These are phyloP conservation scores for Botryotinia narcissicola DNA, from an alignment of 2,329 filamentous ascomycete species.

Conservation along the genomic window DNA sequence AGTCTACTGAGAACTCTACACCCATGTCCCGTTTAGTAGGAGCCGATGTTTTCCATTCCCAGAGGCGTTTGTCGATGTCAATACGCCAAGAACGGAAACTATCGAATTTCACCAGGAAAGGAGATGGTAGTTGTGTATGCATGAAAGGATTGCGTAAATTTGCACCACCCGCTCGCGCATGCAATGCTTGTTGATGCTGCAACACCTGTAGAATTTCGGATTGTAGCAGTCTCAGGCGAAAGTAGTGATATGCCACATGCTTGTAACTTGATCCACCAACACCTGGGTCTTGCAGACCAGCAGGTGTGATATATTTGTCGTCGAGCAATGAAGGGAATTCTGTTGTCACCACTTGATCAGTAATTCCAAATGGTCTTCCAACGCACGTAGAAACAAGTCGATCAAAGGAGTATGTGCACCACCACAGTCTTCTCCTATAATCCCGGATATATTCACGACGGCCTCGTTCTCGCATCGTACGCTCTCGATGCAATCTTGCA, in stretches of 20 bases:
- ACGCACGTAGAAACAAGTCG: constrained; percentile 94
- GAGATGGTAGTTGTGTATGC: constrained; percentile 75
- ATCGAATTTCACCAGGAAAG: constrained; percentile 79
- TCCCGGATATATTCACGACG: constrained; percentile 83
- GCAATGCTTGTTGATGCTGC: constrained; percentile 85
- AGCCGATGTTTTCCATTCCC: constrained; percentile 81
- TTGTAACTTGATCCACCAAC: constrained; percentile 76
- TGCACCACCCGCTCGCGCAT: constrained; percentile 64
- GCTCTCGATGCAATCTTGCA: constrained; percentile 38
- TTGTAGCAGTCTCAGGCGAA: constrained; percentile 81
- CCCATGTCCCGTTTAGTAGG: constrained; percentile 77
- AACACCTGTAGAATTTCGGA: constrained; percentile 94
- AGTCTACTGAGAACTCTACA: constrained; percentile 84
- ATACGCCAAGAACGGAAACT: constrained; percentile 86
- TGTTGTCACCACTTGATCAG: constrained; percentile 94
- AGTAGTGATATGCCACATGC: constrained; percentile 86
- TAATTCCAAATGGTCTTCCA: constrained; percentile 87
- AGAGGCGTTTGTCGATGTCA: constrained; percentile 79
- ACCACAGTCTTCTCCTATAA: constrained; percentile 84
- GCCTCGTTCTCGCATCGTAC: constrained; percentile 53
- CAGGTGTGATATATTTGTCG: constrained; percentile 80
- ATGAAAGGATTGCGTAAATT: constrained; percentile 69
- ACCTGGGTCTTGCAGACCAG: constrained; percentile 67
- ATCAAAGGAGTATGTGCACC: constrained; percentile 95
- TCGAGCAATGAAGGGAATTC: constrained; percentile 89